Evolutionary conservation across 768 basidiomycete species (phyloP), one percentile per base, ranked within the genome.

Genomic region (Lactarius sp.): DNA sequence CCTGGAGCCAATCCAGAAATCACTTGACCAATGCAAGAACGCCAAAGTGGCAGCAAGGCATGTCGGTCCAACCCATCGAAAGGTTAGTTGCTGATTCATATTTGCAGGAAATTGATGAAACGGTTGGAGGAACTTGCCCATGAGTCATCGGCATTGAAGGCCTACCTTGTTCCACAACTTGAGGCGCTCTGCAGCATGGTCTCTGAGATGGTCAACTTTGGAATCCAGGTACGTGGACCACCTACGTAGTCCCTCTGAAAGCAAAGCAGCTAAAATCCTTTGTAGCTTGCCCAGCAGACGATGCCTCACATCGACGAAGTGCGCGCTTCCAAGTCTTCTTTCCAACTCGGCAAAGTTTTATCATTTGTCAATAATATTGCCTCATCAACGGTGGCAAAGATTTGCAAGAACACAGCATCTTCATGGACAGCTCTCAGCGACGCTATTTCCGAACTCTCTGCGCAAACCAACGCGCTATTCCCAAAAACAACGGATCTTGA

Each of bases 281-380:
- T 62, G 0, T 57, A 95, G 92, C 83, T 98, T 52, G 94, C 95
- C 0, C 93, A 96, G 79, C 81, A 86, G 71, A 88, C 93, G 39
- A 89, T 90, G 77, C 87, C 86, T 0, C 90, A 98, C 72, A 77
- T 94, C n/a, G 80, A 83, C 59, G 91, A 96, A 57, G 84, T 90
- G 16, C 86, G 93, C 51, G 76, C 81, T 13, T 82, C 87, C 47
- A 96, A 95, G 75, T 77, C 84, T 22, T 72, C 92, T 1, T 90
- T 98, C 80, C 83, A 90, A 69, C 74, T 97, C 58, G 76, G 82
- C 1, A 83, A 84, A 0, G 81, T 97, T 12, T 75, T 94, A 41
- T 77, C 78, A 16, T 85, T 88, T 68, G 86, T 90, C 36, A 85
- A 84, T 65, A 83, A 94, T 69, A 88, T 85, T 27, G 90, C 90